These are phyloP conservation scores for Cryptococcus jaspeensis DNA, from an alignment of 1,284 basidiomycete genomes.

Conservation along the genomic window DNA sequence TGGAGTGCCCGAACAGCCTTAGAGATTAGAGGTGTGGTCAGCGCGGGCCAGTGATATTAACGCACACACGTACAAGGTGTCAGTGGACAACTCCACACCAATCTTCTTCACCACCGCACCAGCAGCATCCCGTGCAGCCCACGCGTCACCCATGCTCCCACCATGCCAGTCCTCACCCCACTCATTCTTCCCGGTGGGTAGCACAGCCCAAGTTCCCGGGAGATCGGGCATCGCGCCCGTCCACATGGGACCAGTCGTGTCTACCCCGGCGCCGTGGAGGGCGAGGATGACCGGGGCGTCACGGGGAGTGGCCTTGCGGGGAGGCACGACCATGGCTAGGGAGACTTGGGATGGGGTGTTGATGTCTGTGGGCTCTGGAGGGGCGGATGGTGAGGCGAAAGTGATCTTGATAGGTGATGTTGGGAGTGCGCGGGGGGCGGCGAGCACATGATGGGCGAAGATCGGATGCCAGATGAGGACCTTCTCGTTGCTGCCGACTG, in stretches of 20 bases:
- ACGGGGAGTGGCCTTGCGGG: background rate
- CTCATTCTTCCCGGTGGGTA: conserved; percentile 45
- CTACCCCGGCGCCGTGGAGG: conserved; percentile 49
- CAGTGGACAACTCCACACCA: conserved; percentile 13
- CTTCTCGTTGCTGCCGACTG: background rate
- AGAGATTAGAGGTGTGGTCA: background rate
- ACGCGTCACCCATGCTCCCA: conserved; percentile 39
- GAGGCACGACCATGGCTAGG: conserved; percentile 32
- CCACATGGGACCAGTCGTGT: conserved; percentile 24
- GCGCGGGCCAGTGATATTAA: background rate
- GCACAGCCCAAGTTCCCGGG: conserved; percentile 36
- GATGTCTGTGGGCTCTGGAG: background rate
- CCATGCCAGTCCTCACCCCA: conserved; percentile 53
- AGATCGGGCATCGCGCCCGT: conserved; percentile 26
- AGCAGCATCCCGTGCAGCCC: conserved; percentile 38
- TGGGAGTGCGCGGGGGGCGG: too few relatives aligned
- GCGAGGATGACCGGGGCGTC: conserved; percentile 36
- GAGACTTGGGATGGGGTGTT: conserved; percentile 27
- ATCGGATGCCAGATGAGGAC: conserved; percentile 9
- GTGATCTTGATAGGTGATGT: conserved; percentile 23
- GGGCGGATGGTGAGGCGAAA: conserved; percentile 18
- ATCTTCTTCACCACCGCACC: conserved; percentile 7
- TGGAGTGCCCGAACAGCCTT: conserved; percentile 76
- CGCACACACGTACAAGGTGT: conserved; percentile 21
- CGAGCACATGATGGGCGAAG: conserved; percentile 8